These are phyloP conservation scores for Vanilla planifolia DNA, from an alignment of 106 monocot genomes.

Conservation along the genomic window DNA sequence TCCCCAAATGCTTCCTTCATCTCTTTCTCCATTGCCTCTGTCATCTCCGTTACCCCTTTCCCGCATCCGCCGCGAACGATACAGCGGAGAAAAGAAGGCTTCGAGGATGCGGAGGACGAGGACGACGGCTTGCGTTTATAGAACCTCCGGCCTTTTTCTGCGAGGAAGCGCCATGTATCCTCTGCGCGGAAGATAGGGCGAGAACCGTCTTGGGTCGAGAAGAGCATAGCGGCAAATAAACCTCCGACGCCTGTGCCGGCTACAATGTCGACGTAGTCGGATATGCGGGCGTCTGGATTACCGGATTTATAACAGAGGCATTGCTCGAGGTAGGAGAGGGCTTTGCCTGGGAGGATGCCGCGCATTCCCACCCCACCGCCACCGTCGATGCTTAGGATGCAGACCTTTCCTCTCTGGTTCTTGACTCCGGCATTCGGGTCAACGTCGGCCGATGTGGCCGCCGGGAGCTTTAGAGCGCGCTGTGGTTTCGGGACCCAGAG, in stretches of 20 bases:
- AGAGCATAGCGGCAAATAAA: slow-evolving; percentile 63
- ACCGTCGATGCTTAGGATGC: slow-evolving; percentile 65
- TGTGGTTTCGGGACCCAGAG: slow-evolving; percentile 21
- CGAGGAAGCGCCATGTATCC: slow-evolving; percentile 52
- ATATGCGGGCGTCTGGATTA: slow-evolving; percentile 37
- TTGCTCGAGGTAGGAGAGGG: slow-evolving; percentile 46
- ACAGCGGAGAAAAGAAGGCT: background rate
- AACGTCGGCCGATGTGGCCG: background rate
- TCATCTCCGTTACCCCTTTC: background rate
- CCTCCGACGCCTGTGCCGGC: slow-evolving; percentile 71
- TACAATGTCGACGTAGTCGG: slow-evolving; percentile 61
- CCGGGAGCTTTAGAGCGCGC: background rate
- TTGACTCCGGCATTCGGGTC: slow-evolving; percentile 2
- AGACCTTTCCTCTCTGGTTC: slow-evolving; percentile 59
- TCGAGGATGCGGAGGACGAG: background rate
- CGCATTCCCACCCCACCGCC: slow-evolving; percentile 55
- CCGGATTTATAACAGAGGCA: slow-evolving; percentile 40
- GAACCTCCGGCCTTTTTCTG: slow-evolving; percentile 28
- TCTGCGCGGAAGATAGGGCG: slow-evolving; percentile 37
- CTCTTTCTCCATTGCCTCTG: slow-evolving; percentile 13
- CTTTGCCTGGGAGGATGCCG: slow-evolving; percentile 42
- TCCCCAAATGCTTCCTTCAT: slow-evolving; percentile 38
- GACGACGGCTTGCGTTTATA: slow-evolving; percentile 11
- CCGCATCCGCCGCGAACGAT: slow-evolving; percentile 7
- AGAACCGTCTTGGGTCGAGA: slow-evolving; percentile 23